A percentile compares a stretch with the other conserved stretches of the same genome.
These are phyloP conservation scores for Purpureocillium takamizusanense DNA, from an alignment of 2,329 filamentous ascomycete species.

Conservation along the genomic window DNA sequence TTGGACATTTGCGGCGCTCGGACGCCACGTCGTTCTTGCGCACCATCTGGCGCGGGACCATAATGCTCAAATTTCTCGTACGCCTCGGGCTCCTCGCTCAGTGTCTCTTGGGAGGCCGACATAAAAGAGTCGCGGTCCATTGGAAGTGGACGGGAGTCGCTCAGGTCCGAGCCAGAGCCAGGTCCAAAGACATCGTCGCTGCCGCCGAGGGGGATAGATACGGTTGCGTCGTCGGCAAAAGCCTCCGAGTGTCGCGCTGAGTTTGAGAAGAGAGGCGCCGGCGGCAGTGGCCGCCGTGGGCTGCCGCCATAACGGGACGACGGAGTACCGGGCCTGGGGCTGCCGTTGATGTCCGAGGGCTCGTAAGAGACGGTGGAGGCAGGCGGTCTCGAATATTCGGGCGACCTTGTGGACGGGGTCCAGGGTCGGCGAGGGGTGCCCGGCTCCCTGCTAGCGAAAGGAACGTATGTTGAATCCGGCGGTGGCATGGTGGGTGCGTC, in stretches of 20 bases:
- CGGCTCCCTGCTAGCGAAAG: slow-evolving; percentile 39
- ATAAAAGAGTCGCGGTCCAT: slow-evolving; percentile 49
- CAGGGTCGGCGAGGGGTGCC: slow-evolving; percentile 48
- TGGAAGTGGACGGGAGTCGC: slow-evolving; percentile 40
- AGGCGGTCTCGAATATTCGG: slow-evolving; percentile 63
- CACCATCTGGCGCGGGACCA: slow-evolving; percentile 76
- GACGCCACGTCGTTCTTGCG: slow-evolving; percentile 80
- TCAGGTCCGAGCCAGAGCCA: slow-evolving; percentile 47
- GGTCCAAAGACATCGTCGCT: slow-evolving; percentile 70
- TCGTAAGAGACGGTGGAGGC: slow-evolving; percentile 69
- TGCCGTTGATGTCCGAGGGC: slow-evolving; percentile 80
- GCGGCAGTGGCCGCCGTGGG: slow-evolving; percentile 77
- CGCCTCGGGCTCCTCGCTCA: slow-evolving; percentile 35
- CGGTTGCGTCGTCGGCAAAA: slow-evolving; percentile 59
- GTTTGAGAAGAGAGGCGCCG: slow-evolving; percentile 72
- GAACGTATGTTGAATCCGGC: slow-evolving; percentile 54
- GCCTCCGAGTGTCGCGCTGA: slow-evolving; percentile 38
- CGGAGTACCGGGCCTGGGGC: slow-evolving; percentile 80
- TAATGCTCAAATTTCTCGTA: slow-evolving; percentile 66
- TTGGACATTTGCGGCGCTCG: slow-evolving; percentile 80
- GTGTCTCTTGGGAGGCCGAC: slow-evolving; percentile 42
- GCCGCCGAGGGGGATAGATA: slow-evolving; percentile 58
- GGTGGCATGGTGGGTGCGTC: slow-evolving; percentile 49
- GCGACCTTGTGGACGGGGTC: slow-evolving; percentile 40
- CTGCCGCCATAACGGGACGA: slow-evolving; percentile 84